Evolutionary conservation across 352 stramenopile genomes (phyloP), one percentile per base, ranked within the genome.

Genomic region (Phytophthora pseudosyringae): DNA sequence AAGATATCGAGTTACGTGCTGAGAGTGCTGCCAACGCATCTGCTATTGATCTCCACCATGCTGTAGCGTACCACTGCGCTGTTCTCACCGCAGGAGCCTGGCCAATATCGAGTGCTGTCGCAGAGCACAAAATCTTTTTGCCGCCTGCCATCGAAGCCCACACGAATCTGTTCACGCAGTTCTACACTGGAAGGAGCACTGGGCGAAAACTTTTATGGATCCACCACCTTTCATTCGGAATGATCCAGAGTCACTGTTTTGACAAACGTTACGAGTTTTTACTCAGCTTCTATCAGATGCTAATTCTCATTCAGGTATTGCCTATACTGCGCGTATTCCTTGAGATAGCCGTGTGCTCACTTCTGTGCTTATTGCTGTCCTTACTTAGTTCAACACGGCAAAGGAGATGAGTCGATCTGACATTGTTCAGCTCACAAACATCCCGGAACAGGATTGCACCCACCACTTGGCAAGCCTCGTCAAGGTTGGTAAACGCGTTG

Each of bases 221-320:
- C 25, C 84, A 95, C 35, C 73, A 91, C 39, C 47, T 94, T 28
- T 93, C 88, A 10, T 90, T 81, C 53, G 88, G 88, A 12, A 81
- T 88, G 43, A 40, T 95, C 1, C 88, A 90, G 58, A 69, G 79
- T 26, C 75, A 75, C 33, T 89, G 83, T 13, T 89, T 92, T 55
- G 80, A 83, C 39, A 90, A 89, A 49, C 75, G 76, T 40, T 95
- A 94, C 52, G 88, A 95, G 43, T 85, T 94, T 36, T 76, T 83
- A 6, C 65, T 93, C 11, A 95, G 84, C 62, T 93, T 94, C 41
- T 93, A 93, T 31, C 88, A 95, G 58, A 93, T 95, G 67, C 49
- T 94, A 12, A 76, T 94, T 43, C 62, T 95, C 15, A 59, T 94
- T 15, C 73, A 87, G 73, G 88, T 94, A 65, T 46, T 12, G 38